These are phyloP conservation scores for Hemileccinum rubropunctum DNA, from an alignment of 768 basidiomycete species.

Conservation along the genomic window DNA sequence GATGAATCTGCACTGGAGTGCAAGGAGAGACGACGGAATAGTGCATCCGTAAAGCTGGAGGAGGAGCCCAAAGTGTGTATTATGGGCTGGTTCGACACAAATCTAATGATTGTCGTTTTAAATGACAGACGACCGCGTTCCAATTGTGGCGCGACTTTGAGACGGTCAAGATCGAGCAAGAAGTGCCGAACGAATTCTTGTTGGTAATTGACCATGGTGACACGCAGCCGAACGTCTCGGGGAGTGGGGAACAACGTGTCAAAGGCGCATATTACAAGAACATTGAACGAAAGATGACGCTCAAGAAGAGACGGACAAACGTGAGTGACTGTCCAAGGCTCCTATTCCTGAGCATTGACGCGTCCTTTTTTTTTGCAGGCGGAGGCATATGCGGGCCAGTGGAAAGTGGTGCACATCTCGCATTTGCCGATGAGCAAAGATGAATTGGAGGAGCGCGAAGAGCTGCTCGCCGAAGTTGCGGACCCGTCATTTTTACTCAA, in stretches of 20 bases:
- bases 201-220: constrained; percentile 69
- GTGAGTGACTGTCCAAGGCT: constrained; percentile 41
- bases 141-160: constrained; percentile 83
- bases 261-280: constrained; percentile 88
- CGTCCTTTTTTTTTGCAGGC: constrained; percentile 36
- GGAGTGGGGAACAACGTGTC: constrained; percentile 38
- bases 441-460: constrained; percentile 76
- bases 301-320: constrained; percentile 82
- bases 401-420: constrained; percentile 74
- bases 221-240: constrained; percentile 33
- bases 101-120: neutral
- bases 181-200: constrained; percentile 81
- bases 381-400: constrained; percentile 76
- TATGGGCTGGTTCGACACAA: neutral
- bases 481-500: constrained; percentile 60
- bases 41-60: constrained; percentile 44
- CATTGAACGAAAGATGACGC: constrained; percentile 82
- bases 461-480: constrained; percentile 70
- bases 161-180: constrained; percentile 82
- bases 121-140: constrained; percentile 61
- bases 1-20: constrained; percentile 68
- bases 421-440: constrained; percentile 71
- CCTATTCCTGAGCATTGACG: neutral
- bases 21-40: constrained; percentile 51
- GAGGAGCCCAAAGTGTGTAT: constrained; percentile 54